Evolutionary conservation across 495 filamentous ascomycete species (phyloP).

Genomic region (Glutinoglossum americanum): DNA sequence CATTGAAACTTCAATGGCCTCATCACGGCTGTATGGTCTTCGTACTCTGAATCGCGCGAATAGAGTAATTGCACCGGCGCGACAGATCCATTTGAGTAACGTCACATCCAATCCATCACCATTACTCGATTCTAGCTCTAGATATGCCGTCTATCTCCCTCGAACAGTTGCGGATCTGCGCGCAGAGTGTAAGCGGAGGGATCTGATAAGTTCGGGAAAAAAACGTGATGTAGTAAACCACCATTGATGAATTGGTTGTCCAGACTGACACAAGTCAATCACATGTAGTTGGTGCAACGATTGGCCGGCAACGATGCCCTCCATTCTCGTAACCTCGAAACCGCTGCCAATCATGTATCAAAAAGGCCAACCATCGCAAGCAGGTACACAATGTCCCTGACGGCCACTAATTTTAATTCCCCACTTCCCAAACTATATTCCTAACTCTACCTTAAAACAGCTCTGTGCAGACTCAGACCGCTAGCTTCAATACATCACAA

Average conservation of each 20-base stretch:
- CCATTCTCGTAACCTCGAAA: background rate
- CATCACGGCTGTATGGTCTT: background rate
- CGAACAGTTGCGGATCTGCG: background rate
- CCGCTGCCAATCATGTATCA: background rate
- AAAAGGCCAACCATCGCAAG: background rate
- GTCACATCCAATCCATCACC: background rate
- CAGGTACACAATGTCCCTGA: background rate
- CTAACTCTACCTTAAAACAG: background rate
- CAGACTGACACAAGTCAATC: background rate
- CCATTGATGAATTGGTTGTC: background rate
- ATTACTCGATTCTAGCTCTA: background rate
- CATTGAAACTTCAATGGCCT: background rate
- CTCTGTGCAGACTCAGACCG: background rate
- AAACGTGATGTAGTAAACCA: background rate
- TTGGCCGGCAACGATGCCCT: background rate
- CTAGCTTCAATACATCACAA: constrained; percentile 2
- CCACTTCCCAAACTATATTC: background rate
- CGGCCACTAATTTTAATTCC: background rate
- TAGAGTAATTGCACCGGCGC: constrained; percentile 15
- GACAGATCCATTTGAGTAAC: constrained; percentile 11
- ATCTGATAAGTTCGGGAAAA: background rate
- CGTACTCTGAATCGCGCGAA: constrained; percentile 18
- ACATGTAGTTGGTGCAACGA: constrained; percentile 1
- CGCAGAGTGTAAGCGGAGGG: background rate
- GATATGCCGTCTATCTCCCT: background rate